These are phyloP conservation scores for Fusarium mundagurra DNA, from an alignment of 2,329 filamentous ascomycete genomes.

Conservation along the genomic window DNA sequence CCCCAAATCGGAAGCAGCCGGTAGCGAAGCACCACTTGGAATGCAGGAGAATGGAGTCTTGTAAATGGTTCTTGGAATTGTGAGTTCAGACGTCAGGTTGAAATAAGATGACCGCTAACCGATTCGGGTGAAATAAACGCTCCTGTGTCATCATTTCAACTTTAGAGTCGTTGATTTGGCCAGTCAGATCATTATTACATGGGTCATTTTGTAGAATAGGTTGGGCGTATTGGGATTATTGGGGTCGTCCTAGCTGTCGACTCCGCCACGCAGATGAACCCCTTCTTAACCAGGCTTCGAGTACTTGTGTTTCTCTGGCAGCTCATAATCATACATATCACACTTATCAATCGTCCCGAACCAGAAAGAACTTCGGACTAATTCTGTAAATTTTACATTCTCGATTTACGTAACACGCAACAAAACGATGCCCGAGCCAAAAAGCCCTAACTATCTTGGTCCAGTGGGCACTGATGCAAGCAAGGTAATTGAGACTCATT, in stretches of 20 bases:
- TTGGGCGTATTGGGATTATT: no score
- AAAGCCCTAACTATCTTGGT: background rate
- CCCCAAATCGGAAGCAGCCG: background rate
- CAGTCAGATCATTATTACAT: background rate
- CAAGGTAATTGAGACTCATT: background rate
- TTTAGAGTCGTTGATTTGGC: background rate
- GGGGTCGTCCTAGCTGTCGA: background rate
- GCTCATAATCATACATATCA: background rate
- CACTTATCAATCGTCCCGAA: background rate
- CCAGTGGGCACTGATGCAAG: background rate
- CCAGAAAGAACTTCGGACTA: background rate
- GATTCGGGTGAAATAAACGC: background rate
- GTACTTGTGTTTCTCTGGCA: background rate
- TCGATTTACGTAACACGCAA: background rate
- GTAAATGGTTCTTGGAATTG: background rate
- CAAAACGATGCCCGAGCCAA: background rate
- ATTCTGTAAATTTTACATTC: no score
- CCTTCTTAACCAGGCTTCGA: background rate
- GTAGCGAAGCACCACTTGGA: background rate
- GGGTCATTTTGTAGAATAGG: no score
- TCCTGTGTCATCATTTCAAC: background rate
- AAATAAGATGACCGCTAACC: background rate
- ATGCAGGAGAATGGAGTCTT: background rate
- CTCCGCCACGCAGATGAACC: background rate
- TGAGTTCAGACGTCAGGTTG: background rate